A percentile compares a stretch with the other conserved stretches of the same genome.
Conservation (phyloP, 1,284 basidiomycete species). For the Puccinia hordei region DNA sequence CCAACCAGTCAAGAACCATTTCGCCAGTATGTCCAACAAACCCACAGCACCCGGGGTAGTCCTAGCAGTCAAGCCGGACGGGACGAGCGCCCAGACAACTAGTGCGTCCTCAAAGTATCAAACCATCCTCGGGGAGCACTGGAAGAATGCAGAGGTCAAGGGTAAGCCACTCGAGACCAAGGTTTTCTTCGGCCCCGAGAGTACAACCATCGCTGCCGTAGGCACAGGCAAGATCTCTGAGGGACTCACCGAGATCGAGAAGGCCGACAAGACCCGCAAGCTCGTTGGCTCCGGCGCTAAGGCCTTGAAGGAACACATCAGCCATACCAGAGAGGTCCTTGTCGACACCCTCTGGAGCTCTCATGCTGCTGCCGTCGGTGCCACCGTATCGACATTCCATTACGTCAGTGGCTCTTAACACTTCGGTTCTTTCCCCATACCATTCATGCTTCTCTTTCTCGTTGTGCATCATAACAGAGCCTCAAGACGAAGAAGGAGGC, state of each 20-base stretch:
- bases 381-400: conserved; percentile 39
- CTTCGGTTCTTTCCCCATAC: no score
- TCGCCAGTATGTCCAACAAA: conserved; percentile 5
- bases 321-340: conserved; percentile 11
- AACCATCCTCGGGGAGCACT: conserved; percentile 13
- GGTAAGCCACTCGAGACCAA: conserved; percentile 46
- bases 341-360: conserved; percentile 48
- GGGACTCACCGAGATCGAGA: conserved; percentile 20
- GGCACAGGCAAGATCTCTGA: conserved; percentile 26
- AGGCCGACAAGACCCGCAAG: conserved; percentile 45
- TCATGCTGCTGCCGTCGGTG: conserved; percentile 48
- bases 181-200: conserved; percentile 32
- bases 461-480: conserved; percentile 1
- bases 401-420: conserved; percentile 23
- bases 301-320: conserved; percentile 40
- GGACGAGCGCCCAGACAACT: conserved; percentile 5
- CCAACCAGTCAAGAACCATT: neutral
- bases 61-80: conserved; percentile 40
- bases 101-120: neutral
- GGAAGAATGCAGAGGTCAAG: conserved; percentile 14
- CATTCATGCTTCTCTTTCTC: neutral
- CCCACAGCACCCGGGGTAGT: conserved; percentile 10
- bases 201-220: conserved; percentile 16
- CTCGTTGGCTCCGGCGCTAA: conserved; percentile 36
- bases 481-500: conserved; percentile 47